phyloP scores from a whole-genome alignment of 2,329 filamentous ascomycete genomes.

The Thelonectria blattea region DNA sequence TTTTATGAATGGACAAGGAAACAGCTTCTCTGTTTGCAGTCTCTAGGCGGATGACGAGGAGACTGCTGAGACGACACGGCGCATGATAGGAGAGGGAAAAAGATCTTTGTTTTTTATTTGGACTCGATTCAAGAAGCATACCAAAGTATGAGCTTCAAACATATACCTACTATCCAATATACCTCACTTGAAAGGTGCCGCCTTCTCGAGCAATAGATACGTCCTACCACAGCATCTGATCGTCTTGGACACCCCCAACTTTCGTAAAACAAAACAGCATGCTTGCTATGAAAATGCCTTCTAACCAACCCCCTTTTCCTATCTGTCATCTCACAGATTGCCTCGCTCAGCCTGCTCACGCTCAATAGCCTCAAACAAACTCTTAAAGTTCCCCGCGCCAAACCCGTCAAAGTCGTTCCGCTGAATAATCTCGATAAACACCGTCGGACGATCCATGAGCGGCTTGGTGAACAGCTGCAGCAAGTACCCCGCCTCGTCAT shows the following conservation, averaged over 20 bases:
- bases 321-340: constrained; percentile 67
- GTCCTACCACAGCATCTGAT: not conserved
- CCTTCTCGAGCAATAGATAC: constrained; percentile 11
- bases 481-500: constrained; percentile 90
- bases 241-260: no score
- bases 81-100: constrained; percentile 12
- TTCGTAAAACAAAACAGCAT: constrained; percentile 2
- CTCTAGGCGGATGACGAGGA: not conserved
- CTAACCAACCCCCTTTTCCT: not conserved
- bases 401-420: constrained; percentile 89
- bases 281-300: constrained; percentile 3
- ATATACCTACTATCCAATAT: not conserved
- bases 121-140: constrained; percentile 9
- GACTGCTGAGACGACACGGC: constrained; percentile 12
- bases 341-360: constrained; percentile 86
- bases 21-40: constrained; percentile 15
- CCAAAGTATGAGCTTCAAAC: not conserved
- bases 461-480: constrained; percentile 82
- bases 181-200: constrained; percentile 2
- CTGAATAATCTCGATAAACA: constrained; percentile 97
- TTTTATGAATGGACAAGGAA: constrained; percentile 10
- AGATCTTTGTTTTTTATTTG: constrained; percentile 4
- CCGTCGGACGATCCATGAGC: constrained; percentile 90
- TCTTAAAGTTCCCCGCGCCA: constrained; percentile 95
- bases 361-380: constrained; percentile 93